Conservation (phyloP, 2,329 filamentous ascomycete species). For the Fusarium cyanostomum region DNA sequence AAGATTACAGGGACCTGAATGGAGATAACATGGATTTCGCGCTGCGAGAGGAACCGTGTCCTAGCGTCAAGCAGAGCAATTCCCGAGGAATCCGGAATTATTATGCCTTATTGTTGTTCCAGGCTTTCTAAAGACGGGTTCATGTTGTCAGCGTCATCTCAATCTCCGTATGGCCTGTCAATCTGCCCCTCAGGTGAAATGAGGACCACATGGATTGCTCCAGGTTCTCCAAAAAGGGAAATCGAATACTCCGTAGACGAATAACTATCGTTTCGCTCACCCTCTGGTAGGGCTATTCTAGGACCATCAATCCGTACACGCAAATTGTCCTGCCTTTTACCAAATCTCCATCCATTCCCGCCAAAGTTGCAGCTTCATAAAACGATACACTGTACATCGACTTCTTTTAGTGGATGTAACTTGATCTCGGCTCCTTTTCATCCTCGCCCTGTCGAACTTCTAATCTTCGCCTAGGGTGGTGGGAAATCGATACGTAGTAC, state of each 20-base stretch:
- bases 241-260: too few species aligned
- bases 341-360: slow-evolving; percentile 6
- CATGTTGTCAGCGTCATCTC: not conserved
- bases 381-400: slow-evolving; percentile 18
- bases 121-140: slow-evolving; percentile 9
- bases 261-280: too few species aligned
- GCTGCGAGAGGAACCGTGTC: slow-evolving; percentile 8
- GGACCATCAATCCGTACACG: not conserved
- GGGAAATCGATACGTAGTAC: slow-evolving; percentile 14
- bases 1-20: slow-evolving; percentile 17
- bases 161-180: slow-evolving; percentile 3
- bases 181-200: not conserved
- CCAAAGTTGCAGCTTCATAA: slow-evolving; percentile 3
- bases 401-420: slow-evolving; percentile 7
- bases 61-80: slow-evolving; percentile 12
- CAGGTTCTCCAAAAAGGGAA: not conserved
- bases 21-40: slow-evolving; percentile 18
- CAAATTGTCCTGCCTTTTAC: not conserved
- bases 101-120: not conserved
- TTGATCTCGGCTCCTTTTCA: not conserved
- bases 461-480: not conserved
- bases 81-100: slow-evolving; percentile 8
- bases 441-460: not conserved
- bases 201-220: not conserved
- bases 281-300: not conserved